phyloP scores from a whole-genome alignment of 2,329 filamentous ascomycete species.

The Venturiaceae sp. region DNA sequence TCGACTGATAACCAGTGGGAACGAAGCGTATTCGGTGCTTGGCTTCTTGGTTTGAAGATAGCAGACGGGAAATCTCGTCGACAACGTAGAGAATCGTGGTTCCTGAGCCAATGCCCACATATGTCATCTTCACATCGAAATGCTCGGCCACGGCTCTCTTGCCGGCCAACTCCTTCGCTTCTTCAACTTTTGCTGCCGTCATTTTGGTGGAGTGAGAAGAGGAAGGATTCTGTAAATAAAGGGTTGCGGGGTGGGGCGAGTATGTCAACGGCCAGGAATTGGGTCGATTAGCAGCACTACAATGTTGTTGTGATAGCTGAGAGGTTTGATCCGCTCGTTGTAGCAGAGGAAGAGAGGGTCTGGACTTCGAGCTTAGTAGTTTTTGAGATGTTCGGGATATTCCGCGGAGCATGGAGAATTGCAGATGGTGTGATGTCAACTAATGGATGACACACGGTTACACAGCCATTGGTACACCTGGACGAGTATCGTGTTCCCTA shows the following conservation, averaged over 20 bases:
- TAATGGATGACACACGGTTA: not conserved
- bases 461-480: not conserved
- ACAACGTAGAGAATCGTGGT: conserved; percentile 80
- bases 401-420: not conserved
- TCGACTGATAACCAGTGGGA: conserved; percentile 85
- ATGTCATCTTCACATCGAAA: conserved; percentile 52
- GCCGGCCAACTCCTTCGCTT: conserved; percentile 8
- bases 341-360: not conserved
- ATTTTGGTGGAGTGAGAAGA: not conserved
- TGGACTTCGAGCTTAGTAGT: not conserved
- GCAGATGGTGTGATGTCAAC: not conserved
- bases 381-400: not conserved
- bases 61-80: conserved; percentile 56
- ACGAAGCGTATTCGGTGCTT: conserved; percentile 64
- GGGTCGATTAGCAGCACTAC: not conserved
- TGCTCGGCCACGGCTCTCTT: conserved; percentile 41
- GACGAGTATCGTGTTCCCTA: too few relatives aligned
- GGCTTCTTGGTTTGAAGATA: conserved; percentile 28
- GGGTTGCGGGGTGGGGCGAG: not conserved
- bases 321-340: not conserved
- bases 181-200: conserved; percentile 7
- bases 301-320: not conserved
- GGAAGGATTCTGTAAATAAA: not conserved
- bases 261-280: not conserved
- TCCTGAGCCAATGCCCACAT: conserved; percentile 71